Conservation (phyloP, 768 basidiomycete genomes). For the Kwoniella dendrophila region DNA sequence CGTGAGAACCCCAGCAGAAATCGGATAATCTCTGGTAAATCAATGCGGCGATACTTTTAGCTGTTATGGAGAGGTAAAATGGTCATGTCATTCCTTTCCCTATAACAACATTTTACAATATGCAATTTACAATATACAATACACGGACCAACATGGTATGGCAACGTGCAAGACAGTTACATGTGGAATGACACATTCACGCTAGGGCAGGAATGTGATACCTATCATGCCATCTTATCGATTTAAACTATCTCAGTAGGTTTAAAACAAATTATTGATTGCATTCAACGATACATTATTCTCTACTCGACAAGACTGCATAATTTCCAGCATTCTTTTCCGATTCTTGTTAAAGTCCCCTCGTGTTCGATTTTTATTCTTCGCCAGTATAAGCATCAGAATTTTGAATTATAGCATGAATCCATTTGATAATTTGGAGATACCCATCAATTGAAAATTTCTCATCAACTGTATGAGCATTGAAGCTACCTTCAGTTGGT, state of each 20-base stretch:
- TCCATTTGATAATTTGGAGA: constrained; percentile 44
- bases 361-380: too few species aligned
- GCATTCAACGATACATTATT: too few species aligned
- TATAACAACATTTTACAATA: too few species aligned
- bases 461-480: constrained; percentile 55
- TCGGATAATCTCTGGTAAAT: constrained; percentile 5
- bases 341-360: neutral
- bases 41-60: too few species aligned
- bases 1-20: neutral
- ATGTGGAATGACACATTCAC: too few species aligned
- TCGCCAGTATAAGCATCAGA: constrained; percentile 47
- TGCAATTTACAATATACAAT: too few species aligned
- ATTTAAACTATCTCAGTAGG: too few species aligned
- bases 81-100: neutral
- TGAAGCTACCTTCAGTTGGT: constrained; percentile 17
- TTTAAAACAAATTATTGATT: too few species aligned
- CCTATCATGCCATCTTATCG: too few species aligned
- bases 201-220: too few species aligned
- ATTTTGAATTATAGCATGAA: constrained; percentile 54
- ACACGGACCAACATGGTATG: too few species aligned
- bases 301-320: neutral
- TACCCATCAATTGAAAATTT: constrained; percentile 46
- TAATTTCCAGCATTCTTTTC: neutral
- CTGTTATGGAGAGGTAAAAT: neutral
- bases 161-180: too few species aligned